Percentiles rank a stretch among this genome's conserved stretches.
These are phyloP conservation scores for Sporothrix humicola DNA, from an alignment of 2,329 filamentous ascomycete genomes.

Conservation along the genomic window DNA sequence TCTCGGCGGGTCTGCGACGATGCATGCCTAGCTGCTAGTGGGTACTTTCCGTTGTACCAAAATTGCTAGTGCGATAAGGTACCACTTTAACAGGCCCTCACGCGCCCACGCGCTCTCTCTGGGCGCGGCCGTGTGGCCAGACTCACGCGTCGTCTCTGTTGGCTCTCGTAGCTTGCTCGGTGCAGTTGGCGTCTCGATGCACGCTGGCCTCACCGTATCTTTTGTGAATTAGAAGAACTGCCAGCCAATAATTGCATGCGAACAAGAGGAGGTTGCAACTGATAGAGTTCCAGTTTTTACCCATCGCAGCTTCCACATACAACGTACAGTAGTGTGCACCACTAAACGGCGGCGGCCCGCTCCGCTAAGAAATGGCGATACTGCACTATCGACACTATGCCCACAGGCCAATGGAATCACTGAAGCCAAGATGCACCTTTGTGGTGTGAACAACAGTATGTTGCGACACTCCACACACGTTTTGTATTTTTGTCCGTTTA, in stretches of 20 bases:
- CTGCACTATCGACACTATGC: not conserved
- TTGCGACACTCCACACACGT: not conserved
- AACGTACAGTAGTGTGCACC: slow-evolving; percentile 20
- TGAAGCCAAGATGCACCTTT: slow-evolving; percentile 7
- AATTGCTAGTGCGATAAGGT: not conserved
- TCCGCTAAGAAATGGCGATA: slow-evolving; percentile 8
- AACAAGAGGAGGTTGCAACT: not conserved
- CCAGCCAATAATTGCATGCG: slow-evolving; percentile 1
- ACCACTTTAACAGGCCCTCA: slow-evolving; percentile 29
- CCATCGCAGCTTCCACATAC: not conserved
- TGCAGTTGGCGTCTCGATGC: not conserved
- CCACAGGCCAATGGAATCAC: not conserved
- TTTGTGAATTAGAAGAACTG: not conserved
- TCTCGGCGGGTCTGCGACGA: slow-evolving; percentile 33
- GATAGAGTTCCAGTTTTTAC: too few relatives aligned
- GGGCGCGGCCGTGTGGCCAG: slow-evolving; percentile 18
- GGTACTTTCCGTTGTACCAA: not conserved
- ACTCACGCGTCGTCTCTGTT: slow-evolving; percentile 4
- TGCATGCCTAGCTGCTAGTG: slow-evolving; percentile 29
- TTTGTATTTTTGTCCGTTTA: not conserved
- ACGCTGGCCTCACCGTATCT: too few relatives aligned
- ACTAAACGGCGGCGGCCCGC: slow-evolving; percentile 29
- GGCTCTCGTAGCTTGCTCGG: not conserved
- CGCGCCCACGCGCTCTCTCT: slow-evolving; percentile 26
- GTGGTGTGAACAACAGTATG: too few relatives aligned